A percentile compares a stretch with the other conserved stretches of the same genome.
Conservation (phyloP, 495 filamentous ascomycete species). For the Sabuloglossum arenarium region DNA sequence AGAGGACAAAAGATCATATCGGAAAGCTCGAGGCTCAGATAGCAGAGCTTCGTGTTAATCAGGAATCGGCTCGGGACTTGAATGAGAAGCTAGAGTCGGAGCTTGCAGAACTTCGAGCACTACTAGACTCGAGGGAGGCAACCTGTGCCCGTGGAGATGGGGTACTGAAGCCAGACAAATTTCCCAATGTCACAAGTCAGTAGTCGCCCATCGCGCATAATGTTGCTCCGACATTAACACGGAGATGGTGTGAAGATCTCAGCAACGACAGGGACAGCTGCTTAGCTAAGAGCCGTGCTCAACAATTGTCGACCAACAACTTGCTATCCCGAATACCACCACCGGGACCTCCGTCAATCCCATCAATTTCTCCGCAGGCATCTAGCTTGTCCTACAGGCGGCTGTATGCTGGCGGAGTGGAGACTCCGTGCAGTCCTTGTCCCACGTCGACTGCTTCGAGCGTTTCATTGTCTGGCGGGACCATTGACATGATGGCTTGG, state of each 20-base stretch:
- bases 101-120: constrained; percentile 5
- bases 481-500: background rate
- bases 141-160: background rate
- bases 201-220: background rate
- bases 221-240: background rate
- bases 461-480: background rate
- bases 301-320: background rate
- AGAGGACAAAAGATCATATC: constrained; percentile 65
- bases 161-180: background rate
- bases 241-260: background rate
- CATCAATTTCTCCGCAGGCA: background rate
- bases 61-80: constrained; percentile 26
- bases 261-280: background rate
- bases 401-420: background rate
- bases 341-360: background rate
- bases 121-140: background rate
- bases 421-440: background rate
- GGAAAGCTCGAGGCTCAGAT: constrained; percentile 52
- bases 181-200: background rate
- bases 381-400: background rate
- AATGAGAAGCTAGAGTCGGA: constrained; percentile 35
- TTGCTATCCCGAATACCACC: background rate
- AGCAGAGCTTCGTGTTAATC: constrained; percentile 31
- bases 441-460: background rate
- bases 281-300: background rate